phyloP scores from a whole-genome alignment of 1,139 yeast species.

The Saccharomyces hybrid region DNA sequence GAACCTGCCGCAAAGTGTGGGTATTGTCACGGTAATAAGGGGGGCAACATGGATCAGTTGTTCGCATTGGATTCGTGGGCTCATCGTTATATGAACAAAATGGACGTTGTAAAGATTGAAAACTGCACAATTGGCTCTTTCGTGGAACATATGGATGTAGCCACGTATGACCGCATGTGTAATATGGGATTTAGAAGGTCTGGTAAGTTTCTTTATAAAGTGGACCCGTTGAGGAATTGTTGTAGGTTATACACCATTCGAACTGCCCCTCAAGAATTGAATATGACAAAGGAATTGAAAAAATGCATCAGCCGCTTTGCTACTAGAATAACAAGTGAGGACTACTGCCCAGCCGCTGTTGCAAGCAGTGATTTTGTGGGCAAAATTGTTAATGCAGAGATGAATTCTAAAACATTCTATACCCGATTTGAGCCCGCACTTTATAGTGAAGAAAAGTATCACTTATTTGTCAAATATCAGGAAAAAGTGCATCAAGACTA shows the following conservation, averaged over 20 bases:
- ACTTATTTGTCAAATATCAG: slow-evolving; percentile 66
- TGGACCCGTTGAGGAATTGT: slow-evolving; percentile 65
- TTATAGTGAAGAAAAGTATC: slow-evolving; percentile 54
- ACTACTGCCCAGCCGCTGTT: neutral
- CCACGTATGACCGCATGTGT: slow-evolving; percentile 55
- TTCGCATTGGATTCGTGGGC: slow-evolving; percentile 36
- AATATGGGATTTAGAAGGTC: slow-evolving; percentile 75
- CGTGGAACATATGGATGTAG: slow-evolving; percentile 41
- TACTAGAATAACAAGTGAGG: neutral
- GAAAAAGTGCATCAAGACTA: slow-evolving; percentile 57
- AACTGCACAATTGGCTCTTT: slow-evolving; percentile 43
- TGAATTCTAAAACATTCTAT: slow-evolving; percentile 34
- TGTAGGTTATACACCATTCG: slow-evolving; percentile 81
- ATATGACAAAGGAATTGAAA: slow-evolving; percentile 58
- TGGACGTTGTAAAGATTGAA: slow-evolving; percentile 11
- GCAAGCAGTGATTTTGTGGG: slow-evolving; percentile 29
- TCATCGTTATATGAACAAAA: slow-evolving; percentile 7
- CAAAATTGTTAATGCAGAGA: slow-evolving; percentile 30
- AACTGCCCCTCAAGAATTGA: slow-evolving; percentile 42
- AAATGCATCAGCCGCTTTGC: slow-evolving; percentile 56
- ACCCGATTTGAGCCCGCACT: slow-evolving; percentile 49
- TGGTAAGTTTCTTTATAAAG: slow-evolving; percentile 65
- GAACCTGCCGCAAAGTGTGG: slow-evolving; percentile 41
- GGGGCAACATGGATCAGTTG: slow-evolving; percentile 26
- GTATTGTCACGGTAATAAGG: slow-evolving; percentile 51